Evolutionary conservation across 768 basidiomycete species (phyloP).

Genomic region (Flagelloscypha sp.): DNA sequence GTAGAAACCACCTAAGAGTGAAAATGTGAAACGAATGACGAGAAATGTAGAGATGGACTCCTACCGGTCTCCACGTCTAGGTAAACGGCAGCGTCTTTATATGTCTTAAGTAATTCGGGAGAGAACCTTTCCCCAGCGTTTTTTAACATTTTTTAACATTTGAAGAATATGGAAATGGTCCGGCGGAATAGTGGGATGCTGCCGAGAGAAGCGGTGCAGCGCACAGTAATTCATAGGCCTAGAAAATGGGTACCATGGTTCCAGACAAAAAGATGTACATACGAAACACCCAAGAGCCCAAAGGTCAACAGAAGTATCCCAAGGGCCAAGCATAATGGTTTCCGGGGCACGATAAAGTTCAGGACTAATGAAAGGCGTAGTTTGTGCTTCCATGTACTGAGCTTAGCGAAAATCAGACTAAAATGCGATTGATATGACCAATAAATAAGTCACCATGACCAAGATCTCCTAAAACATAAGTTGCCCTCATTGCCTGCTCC

Average conservation of each 20-base stretch:
- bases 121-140: not conserved
- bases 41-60: not conserved
- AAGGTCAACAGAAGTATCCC: constrained; percentile 21
- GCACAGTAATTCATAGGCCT: too few relatives aligned
- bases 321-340: constrained; percentile 17
- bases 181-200: not conserved
- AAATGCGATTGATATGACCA: not conserved
- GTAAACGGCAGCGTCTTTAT: not conserved
- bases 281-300: constrained; percentile 25
- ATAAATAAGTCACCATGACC: constrained; percentile 15
- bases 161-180: not conserved
- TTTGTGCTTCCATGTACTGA: constrained; percentile 7
- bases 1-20: not conserved
- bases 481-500: constrained; percentile 13
- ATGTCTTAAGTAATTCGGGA: not conserved
- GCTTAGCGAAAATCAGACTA: constrained; percentile 7
- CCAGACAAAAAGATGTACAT: constrained; percentile 3
- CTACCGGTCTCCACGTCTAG: not conserved
- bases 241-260: too few relatives aligned
- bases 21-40: not conserved
- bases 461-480: constrained; percentile 20
- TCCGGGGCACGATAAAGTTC: constrained; percentile 20
- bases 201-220: not conserved
- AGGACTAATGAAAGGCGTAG: constrained; percentile 14
- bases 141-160: not conserved